These are phyloP conservation scores for Calvatia gigantea DNA, from an alignment of 768 basidiomycete genomes.

Conservation along the genomic window DNA sequence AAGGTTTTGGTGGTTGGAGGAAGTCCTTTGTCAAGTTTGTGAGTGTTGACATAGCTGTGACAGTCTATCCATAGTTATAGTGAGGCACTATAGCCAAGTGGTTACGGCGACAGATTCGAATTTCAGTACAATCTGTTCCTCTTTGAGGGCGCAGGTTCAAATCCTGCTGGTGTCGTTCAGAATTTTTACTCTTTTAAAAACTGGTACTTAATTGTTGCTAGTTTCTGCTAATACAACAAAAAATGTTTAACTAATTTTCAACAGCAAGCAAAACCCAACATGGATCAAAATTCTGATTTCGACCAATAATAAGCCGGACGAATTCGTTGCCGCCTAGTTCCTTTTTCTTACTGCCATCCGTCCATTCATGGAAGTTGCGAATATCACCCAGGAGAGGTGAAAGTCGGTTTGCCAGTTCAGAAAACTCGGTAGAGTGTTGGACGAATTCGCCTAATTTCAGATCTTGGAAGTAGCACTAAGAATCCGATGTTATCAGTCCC, in stretches of 20 bases:
- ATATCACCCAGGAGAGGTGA: neutral
- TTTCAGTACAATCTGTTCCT: conserved; percentile 20
- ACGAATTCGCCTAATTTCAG: conserved; percentile 23
- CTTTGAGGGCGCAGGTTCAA: conserved; percentile 34
- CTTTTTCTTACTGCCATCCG: neutral
- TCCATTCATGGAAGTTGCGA: neutral
- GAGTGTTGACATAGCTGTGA: no score
- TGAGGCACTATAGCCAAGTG: conserved; percentile 63
- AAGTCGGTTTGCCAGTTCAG: neutral
- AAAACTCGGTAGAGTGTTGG: neutral
- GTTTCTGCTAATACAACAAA: no score
- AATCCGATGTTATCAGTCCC: neutral
- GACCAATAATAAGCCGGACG: conserved; percentile 8
- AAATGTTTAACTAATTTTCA: neutral
- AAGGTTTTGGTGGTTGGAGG: no score
- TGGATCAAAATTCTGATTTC: neutral
- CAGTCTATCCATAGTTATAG: neutral
- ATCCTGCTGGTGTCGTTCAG: conserved; percentile 31
- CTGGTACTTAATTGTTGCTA: neutral
- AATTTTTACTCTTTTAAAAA: conserved; percentile 6
- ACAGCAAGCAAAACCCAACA: conserved; percentile 1
- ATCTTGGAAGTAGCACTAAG: conserved; percentile 39
- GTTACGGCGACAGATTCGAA: conserved; percentile 78
- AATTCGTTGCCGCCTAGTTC: neutral
- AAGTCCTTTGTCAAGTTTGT: no score